Evolutionary conservation across 1,284 basidiomycete species (phyloP).

Genomic region (Phellopilus nigrolimitatus): DNA sequence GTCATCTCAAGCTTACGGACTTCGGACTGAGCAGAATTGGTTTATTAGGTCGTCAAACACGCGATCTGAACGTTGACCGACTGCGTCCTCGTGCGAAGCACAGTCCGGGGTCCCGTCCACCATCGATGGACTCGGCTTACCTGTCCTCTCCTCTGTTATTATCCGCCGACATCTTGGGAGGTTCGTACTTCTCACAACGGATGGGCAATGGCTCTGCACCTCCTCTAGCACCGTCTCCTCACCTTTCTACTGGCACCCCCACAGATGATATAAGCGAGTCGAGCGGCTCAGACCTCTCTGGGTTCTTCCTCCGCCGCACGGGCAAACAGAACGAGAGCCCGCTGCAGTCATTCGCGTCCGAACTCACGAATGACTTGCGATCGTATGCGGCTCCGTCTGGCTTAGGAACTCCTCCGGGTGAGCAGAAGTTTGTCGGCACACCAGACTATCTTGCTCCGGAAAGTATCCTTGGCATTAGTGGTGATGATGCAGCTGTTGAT

Average conservation of each 20-base stretch:
- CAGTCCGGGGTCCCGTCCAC: slow-evolving; percentile 66
- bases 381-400: slow-evolving; percentile 48
- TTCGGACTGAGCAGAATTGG: slow-evolving; percentile 97
- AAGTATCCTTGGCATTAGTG: slow-evolving; percentile 92
- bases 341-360: slow-evolving; percentile 75
- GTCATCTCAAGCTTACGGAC: slow-evolving; percentile 96
- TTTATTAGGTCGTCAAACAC: slow-evolving; percentile 93
- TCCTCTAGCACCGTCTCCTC: slow-evolving; percentile 58
- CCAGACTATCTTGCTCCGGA: slow-evolving; percentile 97
- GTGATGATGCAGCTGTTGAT: slow-evolving; percentile 94
- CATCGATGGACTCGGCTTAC: slow-evolving; percentile 81
- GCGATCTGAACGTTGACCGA: slow-evolving; percentile 58
- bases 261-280: slow-evolving; percentile 82
- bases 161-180: slow-evolving; percentile 50
- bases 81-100: slow-evolving; percentile 50
- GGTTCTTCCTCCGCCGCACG: slow-evolving; percentile 50
- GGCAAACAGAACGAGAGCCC: slow-evolving; percentile 60
- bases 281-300: slow-evolving; percentile 74
- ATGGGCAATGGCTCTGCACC: slow-evolving; percentile 42
- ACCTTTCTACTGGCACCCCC: slow-evolving; percentile 41
- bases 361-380: slow-evolving; percentile 76
- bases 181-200: slow-evolving; percentile 80
- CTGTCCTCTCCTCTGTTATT: slow-evolving; percentile 66
- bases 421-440: slow-evolving; percentile 93
- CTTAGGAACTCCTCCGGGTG: slow-evolving; percentile 64